Conservation (phyloP, 2,329 filamentous ascomycete species). For the Chrysosporium queenslandicum region DNA sequence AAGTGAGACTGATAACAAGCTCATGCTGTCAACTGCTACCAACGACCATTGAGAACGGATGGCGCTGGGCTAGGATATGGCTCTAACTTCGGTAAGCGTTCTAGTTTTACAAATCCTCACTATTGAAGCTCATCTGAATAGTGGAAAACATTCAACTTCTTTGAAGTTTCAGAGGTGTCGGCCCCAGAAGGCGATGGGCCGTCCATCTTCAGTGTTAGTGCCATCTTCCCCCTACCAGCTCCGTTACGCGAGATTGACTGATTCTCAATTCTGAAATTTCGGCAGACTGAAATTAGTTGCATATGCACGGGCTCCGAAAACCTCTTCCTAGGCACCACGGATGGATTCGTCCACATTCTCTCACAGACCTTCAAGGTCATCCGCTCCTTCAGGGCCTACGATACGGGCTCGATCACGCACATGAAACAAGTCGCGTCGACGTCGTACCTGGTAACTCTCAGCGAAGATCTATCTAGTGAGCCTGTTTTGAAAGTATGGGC, state of each 20-base stretch:
- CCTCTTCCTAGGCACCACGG: constrained; percentile 75
- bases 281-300: constrained; percentile 61
- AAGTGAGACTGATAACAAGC: too few relatives aligned
- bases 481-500: constrained; percentile 96
- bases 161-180: constrained; percentile 80
- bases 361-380: constrained; percentile 79
- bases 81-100: constrained; percentile 34
- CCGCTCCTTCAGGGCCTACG: constrained; percentile 77
- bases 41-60: constrained; percentile 17
- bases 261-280: constrained; percentile 8
- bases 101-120: background rate
- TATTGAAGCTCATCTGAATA: constrained; percentile 30
- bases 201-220: constrained; percentile 64
- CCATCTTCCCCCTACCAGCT: background rate
- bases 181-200: constrained; percentile 70
- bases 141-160: constrained; percentile 99
- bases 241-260: background rate
- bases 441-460: constrained; percentile 65
- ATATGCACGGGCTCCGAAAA: constrained; percentile 80
- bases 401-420: constrained; percentile 65
- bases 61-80: constrained; percentile 33
- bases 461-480: constrained; percentile 79
- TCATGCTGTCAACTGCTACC: background rate
- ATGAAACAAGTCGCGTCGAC: constrained; percentile 88
- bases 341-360: constrained; percentile 80